Base-by-base conservation (phyloP, 768 basidiomycete genomes). In the Xerocomellus amylosporus region DNA sequence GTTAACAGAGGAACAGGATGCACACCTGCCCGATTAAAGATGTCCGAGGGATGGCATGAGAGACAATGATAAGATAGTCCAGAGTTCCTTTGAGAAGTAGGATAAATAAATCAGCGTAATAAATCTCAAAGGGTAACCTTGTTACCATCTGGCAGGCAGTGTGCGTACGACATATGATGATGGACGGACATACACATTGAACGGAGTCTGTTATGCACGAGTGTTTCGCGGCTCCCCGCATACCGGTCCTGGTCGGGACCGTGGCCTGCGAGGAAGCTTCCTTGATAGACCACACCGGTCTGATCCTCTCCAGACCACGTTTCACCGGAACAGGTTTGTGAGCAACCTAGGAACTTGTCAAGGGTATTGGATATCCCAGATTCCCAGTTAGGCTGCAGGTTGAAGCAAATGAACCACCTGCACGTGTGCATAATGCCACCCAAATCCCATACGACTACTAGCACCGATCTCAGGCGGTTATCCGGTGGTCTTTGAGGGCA, bases 181-280 rank as follows among this genome's bases (percentile, higher is more conserved):
- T n/a, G 49, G 22, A 30, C n/a, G 43, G 26, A 14, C 8, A 8
- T 7, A 44, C 4, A n/a, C 14, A 19, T 31, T 17, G 34, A 17
- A 13, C 2, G 33, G 37, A 15, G 47, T 36, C 24, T 48, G n/a
- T 19, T 47, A 17, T 8, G n/a, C 19, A 42, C 34, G 44, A 44
- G 4, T 24, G 33, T 17, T 19, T 33, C 15, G 31, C 40, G 22
- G 19, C 39, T 14, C 37, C 49, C 54, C 42, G 20, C 30, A 13
- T 20, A 59, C 60, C 61, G 60, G 61, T 36, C 31, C 22, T 48
- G 15, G 41, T 42, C 61, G 56, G 60, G 15, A 42, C 60, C 60
- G 53, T 36, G 31, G 14, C 2, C n/a, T 43, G 57, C 63, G 60
- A 49, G 48, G 51, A 56, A 60, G 37, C 38, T 10, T 34, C 6